Base-by-base conservation (phyloP, 257 asterid species). In the Fraxinus pennsylvanica region DNA sequence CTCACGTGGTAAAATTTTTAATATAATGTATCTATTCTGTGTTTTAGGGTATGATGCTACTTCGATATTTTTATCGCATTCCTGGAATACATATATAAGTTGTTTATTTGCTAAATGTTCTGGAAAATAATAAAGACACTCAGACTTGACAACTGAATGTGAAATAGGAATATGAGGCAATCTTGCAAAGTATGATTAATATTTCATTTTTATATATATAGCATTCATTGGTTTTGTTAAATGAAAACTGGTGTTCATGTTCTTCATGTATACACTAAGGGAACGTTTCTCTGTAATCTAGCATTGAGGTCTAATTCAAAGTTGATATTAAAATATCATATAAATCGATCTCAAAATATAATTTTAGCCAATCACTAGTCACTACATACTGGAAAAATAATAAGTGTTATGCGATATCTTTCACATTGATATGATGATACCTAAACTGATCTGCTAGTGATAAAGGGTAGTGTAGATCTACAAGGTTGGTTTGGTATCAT, bases 1-100 rank as follows among this genome's bases (percentile, higher is more conserved):
- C 98, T 52, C 98, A 95, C 79, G 99, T 95, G 94, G 99, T 95
- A 91, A 85, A 78, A 72, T 81, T 66, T 81, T 77, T 38, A 25
- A 72, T n/a, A 27, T 69, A 57, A 38, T 63, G 36, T 75, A n/a
- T 71, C 4, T 50, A 29, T 85, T 19, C 1, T 71, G 59, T 61
- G 78, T 17, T 59, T 72, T 71, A 52, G 66, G 72, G 47, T 66
- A 17, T 68, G 81, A 59, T 25, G 45, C 21, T 71, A 14, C 39
- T 41, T 73, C 5, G 63, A 22, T 22, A 73, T 35, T 50, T 4
- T 33, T 15, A 59, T 72, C 68, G 43, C 29, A 71, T 63, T 83
- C 47, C 33, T 14, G 69, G 39, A 39, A 38, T 71, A 71, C 61
- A 69, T 74, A 35, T 14, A 75, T 45, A 74, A 70, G 43, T 50